Percentiles rank a stretch among this genome's conserved stretches.
Evolutionary conservation across 805 yeast genomes (phyloP).

Genomic region (Candida nitratophila): DNA sequence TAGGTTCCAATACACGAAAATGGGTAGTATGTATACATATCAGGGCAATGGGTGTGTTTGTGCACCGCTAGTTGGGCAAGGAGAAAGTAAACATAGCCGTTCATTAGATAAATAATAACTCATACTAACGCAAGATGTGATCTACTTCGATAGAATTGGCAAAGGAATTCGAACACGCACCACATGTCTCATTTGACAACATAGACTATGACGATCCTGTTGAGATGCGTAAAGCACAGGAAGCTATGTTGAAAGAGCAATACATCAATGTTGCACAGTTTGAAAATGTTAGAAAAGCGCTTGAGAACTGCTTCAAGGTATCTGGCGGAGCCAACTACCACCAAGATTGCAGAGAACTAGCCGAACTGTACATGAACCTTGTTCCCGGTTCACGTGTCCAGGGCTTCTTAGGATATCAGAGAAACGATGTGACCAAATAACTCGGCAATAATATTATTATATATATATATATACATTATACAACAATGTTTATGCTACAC

Average conservation of each 20-base stretch:
- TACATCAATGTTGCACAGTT: constrained; percentile 65
- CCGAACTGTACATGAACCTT: constrained; percentile 72
- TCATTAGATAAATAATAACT: too few relatives aligned
- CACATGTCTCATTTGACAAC: constrained; percentile 75
- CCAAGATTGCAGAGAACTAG: constrained; percentile 75
- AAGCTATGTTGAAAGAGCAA: constrained; percentile 71
- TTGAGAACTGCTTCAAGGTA: constrained; percentile 58
- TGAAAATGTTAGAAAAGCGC: constrained; percentile 63
- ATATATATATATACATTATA: neutral
- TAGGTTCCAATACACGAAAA: too few relatives aligned
- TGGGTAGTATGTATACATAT: too few relatives aligned
- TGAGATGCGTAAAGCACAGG: constrained; percentile 67
- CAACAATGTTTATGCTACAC: too few relatives aligned
- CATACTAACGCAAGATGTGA: too few relatives aligned
- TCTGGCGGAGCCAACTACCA: constrained; percentile 55
- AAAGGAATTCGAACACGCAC: constrained; percentile 34
- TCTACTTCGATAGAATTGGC: too few relatives aligned
- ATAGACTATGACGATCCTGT: constrained; percentile 64
- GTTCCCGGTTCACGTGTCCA: constrained; percentile 59
- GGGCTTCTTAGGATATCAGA: constrained; percentile 81
- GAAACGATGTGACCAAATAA: constrained; percentile 77
- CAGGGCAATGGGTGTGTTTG: too few relatives aligned
- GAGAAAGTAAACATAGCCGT: too few relatives aligned
- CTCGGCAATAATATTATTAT: too few relatives aligned
- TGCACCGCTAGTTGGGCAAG: too few relatives aligned